Base-by-base conservation (phyloP, 176 grass and related monocot genomes). In the Avena atlantica region DNA sequence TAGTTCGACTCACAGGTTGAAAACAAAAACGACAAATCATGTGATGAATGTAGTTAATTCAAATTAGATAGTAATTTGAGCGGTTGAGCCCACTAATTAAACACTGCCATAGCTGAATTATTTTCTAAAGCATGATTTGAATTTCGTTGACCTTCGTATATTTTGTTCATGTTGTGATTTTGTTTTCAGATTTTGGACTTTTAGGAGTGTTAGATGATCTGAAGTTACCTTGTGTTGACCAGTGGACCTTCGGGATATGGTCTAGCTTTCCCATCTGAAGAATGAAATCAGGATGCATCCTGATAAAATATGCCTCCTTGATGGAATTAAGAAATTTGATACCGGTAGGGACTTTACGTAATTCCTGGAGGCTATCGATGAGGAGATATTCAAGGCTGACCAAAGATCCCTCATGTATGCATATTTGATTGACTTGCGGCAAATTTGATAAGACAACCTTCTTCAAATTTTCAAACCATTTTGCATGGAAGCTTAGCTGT, bases 271-370 rank as follows among this genome's bases (percentile, higher is more conserved):
- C 70, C 16, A 2, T 85, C 74, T 24, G 47, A 57, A 85, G 11
- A 63, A 44, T 21, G 51, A 88, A 93, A 68, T 82, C 82, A 88
- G 65, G 58, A 74, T 9, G 78, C 85, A 91, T 87, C 82, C 61
- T 79, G 11, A 24, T 58, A 78, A 87, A 91, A 27, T 64, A 69
- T 4, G 89, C 84, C 29, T 84, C 80, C 57, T 90, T 90, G 23
- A 93, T 40, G 34, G 85, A 82, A 25, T 0, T 45, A 47, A 91
- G 76, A 71, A 86, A 88, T 50, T 80, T 21, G 2, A 84, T 82
- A 20, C 92, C 92, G 34, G 36, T 8, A 53, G 88, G 91, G 2
- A 88, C 40, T 5, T 91, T 78, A 19, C 10, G 5, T 56, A 93
- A 50, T 36, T 91, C 57, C 70, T 86, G 77, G 15, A 93, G 85